These are phyloP conservation scores for Ascobolus immersus DNA, from an alignment of 495 filamentous ascomycete species.

Conservation along the genomic window DNA sequence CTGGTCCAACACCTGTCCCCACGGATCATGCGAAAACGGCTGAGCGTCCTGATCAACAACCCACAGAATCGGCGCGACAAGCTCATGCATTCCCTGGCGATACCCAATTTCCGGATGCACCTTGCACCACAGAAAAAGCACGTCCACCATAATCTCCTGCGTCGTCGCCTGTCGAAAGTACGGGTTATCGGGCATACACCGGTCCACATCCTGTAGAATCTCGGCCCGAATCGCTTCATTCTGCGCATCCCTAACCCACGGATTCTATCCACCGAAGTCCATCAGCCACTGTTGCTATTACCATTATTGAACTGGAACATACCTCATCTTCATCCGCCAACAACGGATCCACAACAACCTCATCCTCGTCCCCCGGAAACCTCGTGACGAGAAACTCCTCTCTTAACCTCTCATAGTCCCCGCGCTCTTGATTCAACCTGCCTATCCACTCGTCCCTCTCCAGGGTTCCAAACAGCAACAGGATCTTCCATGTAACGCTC, in stretches of 20 bases:
- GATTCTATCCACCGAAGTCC: too few relatives aligned
- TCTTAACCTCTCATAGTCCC: too few relatives aligned
- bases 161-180: constrained; percentile 64
- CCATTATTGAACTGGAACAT: too few relatives aligned
- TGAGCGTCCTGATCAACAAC: constrained; percentile 55
- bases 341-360: too few relatives aligned
- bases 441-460: too few relatives aligned
- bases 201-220: constrained; percentile 83
- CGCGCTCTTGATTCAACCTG: too few relatives aligned
- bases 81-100: constrained; percentile 91
- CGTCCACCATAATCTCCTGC: constrained; percentile 61
- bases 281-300: too few relatives aligned
- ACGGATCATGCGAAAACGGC: constrained; percentile 4
- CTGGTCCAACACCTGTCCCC: constrained; percentile 36
- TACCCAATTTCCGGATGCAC: constrained; percentile 66
- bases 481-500: too few relatives aligned
- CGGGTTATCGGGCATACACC: constrained; percentile 73
- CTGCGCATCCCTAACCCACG: constrained; percentile 58
- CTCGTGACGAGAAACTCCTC: too few relatives aligned
- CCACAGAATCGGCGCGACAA: constrained; percentile 77
- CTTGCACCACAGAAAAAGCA: constrained; percentile 85
- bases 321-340: too few relatives aligned
- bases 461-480: too few relatives aligned
- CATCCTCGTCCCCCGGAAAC: too few relatives aligned
- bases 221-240: constrained; percentile 69